Evolutionary conservation across 257 asterid species (phyloP).

Genomic region (Plantago elongata): DNA sequence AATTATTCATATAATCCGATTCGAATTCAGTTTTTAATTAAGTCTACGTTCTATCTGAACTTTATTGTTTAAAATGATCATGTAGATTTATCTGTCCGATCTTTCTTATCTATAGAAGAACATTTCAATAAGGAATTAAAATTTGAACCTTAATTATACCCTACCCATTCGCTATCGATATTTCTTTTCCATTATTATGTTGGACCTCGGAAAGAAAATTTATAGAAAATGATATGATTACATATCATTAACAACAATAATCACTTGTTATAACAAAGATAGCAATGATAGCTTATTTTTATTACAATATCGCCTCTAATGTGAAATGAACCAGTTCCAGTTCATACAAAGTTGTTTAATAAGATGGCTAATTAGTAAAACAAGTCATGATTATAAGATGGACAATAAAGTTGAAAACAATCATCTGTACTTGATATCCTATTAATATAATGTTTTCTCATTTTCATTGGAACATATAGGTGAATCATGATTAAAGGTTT

Average conservation of each 20-base stretch:
- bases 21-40: too few species aligned
- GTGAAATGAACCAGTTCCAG: neutral
- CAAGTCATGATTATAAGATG: neutral
- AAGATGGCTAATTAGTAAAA: neutral
- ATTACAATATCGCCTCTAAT: neutral
- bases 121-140: too few species aligned
- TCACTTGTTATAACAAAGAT: slow-evolving; percentile 14
- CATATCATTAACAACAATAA: slow-evolving; percentile 32
- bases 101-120: too few species aligned
- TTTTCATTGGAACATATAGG: too few species aligned
- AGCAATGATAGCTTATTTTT: neutral
- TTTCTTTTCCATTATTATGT: slow-evolving; percentile 3
- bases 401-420: neutral
- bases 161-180: neutral
- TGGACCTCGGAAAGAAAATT: slow-evolving; percentile 2
- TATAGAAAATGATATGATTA: slow-evolving; percentile 30
- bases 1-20: too few species aligned
- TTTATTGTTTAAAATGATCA: too few species aligned
- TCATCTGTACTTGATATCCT: neutral
- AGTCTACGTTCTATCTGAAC: too few species aligned
- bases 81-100: too few species aligned
- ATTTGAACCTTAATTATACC: too few species aligned
- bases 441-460: too few species aligned
- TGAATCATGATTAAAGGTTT: too few species aligned
- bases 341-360: neutral